A percentile compares a stretch with the other conserved stretches of the same genome.
These are phyloP conservation scores for Calonectria hawksworthii DNA, from an alignment of 2,329 filamentous ascomycete species.

Conservation along the genomic window DNA sequence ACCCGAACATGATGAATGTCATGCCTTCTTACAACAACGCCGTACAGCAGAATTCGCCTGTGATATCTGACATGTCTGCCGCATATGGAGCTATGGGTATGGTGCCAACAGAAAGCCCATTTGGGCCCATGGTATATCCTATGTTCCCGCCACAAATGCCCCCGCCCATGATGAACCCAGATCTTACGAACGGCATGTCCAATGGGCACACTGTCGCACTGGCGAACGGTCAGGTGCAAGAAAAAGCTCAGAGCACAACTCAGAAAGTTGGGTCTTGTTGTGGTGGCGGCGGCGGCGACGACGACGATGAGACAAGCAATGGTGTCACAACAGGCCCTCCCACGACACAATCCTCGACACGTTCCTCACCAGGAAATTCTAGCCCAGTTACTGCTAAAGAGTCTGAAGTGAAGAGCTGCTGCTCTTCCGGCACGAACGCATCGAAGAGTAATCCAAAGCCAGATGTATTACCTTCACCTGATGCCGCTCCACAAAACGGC, in stretches of 20 bases:
- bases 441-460: slow-evolving; percentile 37
- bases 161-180: slow-evolving; percentile 38
- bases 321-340: slow-evolving; percentile 11
- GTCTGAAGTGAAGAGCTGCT: slow-evolving; percentile 47
- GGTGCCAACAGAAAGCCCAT: slow-evolving; percentile 43
- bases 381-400: slow-evolving; percentile 35
- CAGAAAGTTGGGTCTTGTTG: slow-evolving; percentile 54
- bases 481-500: slow-evolving; percentile 42
- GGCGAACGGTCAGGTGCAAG: slow-evolving; percentile 38
- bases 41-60: slow-evolving; percentile 45
- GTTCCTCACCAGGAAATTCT: slow-evolving; percentile 31
- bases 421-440: slow-evolving; percentile 43
- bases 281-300: slow-evolving; percentile 40
- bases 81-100: slow-evolving; percentile 48
- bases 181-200: slow-evolving; percentile 31
- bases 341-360: slow-evolving; percentile 20
- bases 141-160: slow-evolving; percentile 50
- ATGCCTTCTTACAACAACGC: slow-evolving; percentile 51
- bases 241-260: slow-evolving; percentile 31
- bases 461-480: slow-evolving; percentile 36
- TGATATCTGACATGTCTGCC: slow-evolving; percentile 40
- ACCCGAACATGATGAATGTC: slow-evolving; percentile 66
- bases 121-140: slow-evolving; percentile 48
- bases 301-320: slow-evolving; percentile 8
- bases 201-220: slow-evolving; percentile 37